phyloP scores from a whole-genome alignment of 1,284 basidiomycete genomes.

The Trichosporon coremiiforme region DNA sequence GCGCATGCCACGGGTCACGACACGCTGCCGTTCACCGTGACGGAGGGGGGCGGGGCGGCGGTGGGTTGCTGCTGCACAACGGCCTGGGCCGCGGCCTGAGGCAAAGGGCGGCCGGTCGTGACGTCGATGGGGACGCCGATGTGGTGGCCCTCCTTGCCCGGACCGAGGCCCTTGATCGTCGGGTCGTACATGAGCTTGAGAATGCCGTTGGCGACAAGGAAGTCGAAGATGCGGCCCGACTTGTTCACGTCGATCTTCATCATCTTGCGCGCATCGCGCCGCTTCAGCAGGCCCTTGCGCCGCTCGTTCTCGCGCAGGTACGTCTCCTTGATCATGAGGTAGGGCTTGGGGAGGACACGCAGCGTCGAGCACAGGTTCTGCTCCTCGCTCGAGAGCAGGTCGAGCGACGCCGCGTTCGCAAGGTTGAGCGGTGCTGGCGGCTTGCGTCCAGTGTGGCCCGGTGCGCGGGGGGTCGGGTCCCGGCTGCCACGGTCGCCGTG shows the following conservation, averaged over 20 bases:
- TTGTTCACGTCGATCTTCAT: slow-evolving; percentile 92
- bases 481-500: slow-evolving; percentile 36
- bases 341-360: slow-evolving; percentile 86
- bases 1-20: slow-evolving; percentile 4
- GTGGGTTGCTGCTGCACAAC: not conserved
- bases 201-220: slow-evolving; percentile 61
- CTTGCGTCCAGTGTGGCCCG: slow-evolving; percentile 37
- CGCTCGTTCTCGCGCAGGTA: slow-evolving; percentile 87
- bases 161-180: slow-evolving; percentile 37
- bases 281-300: slow-evolving; percentile 78
- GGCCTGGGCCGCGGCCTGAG: slow-evolving; percentile 4
- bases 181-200: slow-evolving; percentile 51
- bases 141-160: slow-evolving; percentile 38
- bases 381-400: slow-evolving; percentile 81
- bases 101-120: slow-evolving; percentile 25
- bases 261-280: slow-evolving; percentile 78
- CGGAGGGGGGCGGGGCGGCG: not conserved
- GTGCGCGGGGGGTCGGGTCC: slow-evolving; percentile 38
- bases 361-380: slow-evolving; percentile 83
- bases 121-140: slow-evolving; percentile 31
- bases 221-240: slow-evolving; percentile 85
- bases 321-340: slow-evolving; percentile 88
- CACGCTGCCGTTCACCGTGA: slow-evolving; percentile 5
- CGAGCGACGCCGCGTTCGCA: slow-evolving; percentile 79
- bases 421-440: slow-evolving; percentile 70